Percentiles rank a stretch among this genome's conserved stretches.
These are phyloP conservation scores for Tylopilus vinaceipallidus DNA, from an alignment of 768 basidiomycete genomes.

Conservation along the genomic window DNA sequence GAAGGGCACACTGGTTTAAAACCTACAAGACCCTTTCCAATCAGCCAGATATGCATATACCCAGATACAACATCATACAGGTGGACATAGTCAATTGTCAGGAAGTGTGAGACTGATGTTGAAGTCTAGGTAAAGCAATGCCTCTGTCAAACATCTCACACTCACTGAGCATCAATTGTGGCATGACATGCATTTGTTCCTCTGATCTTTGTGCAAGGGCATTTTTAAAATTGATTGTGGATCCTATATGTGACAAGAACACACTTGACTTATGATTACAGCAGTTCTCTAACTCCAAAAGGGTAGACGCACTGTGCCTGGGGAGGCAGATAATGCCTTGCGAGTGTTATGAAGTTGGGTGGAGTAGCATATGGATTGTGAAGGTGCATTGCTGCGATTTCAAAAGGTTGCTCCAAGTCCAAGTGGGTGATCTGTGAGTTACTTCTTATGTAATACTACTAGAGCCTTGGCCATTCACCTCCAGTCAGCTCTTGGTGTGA, in stretches of 20 bases:
- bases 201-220: constrained; percentile 64
- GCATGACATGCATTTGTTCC: neutral
- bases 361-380: constrained; percentile 46
- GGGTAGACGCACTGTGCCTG: constrained; percentile 45
- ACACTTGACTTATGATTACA: constrained; percentile 18
- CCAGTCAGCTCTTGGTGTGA: too few species aligned
- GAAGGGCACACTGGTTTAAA: constrained; percentile 58
- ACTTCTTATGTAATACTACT: too few species aligned
- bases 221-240: constrained; percentile 74
- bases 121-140: constrained; percentile 76
- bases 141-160: constrained; percentile 72
- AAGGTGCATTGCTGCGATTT: too few species aligned
- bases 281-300: neutral
- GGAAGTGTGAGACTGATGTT: constrained; percentile 59
- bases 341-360: constrained; percentile 61
- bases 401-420: too few species aligned
- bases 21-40: constrained; percentile 42
- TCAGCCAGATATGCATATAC: neutral
- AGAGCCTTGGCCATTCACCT: too few species aligned
- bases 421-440: too few species aligned
- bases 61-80: constrained; percentile 48
- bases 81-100: constrained; percentile 78
- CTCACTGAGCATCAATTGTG: constrained; percentile 8
- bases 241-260: constrained; percentile 25
- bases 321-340: constrained; percentile 54